phyloP scores from a whole-genome alignment of 2,329 filamentous ascomycete species.

The Achaetomium macrosporum region DNA sequence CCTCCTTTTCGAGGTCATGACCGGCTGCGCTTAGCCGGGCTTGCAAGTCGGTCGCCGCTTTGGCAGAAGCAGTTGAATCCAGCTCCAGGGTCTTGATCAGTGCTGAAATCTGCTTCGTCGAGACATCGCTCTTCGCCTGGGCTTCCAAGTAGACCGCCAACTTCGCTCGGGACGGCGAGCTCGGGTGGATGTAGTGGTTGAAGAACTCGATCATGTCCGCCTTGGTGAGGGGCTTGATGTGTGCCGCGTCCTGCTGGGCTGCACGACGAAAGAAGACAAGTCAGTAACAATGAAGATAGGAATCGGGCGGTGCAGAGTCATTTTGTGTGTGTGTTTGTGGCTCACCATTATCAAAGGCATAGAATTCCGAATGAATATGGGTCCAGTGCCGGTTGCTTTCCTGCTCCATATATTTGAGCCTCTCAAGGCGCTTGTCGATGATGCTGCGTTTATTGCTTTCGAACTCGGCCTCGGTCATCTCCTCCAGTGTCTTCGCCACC shows the following conservation, averaged over 20 bases:
- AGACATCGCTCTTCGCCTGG: constrained; percentile 51
- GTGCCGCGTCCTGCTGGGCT: constrained; percentile 71
- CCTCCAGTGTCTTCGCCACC: constrained; percentile 59
- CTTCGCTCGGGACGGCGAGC: constrained; percentile 70
- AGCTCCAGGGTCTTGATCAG: constrained; percentile 34
- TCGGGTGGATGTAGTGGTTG: constrained; percentile 65
- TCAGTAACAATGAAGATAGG: neutral
- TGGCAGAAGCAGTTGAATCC: constrained; percentile 28
- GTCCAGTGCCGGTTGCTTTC: constrained; percentile 80
- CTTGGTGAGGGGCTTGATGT: constrained; percentile 71
- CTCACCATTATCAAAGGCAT: constrained; percentile 82
- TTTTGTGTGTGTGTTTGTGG: constrained; percentile 15
- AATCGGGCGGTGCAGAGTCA: neutral
- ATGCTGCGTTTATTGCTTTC: constrained; percentile 87
- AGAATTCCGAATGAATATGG: constrained; percentile 79
- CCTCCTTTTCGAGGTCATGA: constrained; percentile 43
- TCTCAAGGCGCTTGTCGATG: constrained; percentile 80
- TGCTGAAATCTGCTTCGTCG: constrained; percentile 37
- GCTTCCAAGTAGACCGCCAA: constrained; percentile 78
- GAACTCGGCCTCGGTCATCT: constrained; percentile 79
- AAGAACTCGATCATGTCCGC: constrained; percentile 76
- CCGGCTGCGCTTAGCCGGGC: constrained; percentile 31
- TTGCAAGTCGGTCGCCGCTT: constrained; percentile 31
- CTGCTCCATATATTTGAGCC: constrained; percentile 83
- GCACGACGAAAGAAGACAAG: neutral